These are phyloP conservation scores for Eutrema japonicum DNA, from an alignment of 345 rosid species.

Conservation along the genomic window DNA sequence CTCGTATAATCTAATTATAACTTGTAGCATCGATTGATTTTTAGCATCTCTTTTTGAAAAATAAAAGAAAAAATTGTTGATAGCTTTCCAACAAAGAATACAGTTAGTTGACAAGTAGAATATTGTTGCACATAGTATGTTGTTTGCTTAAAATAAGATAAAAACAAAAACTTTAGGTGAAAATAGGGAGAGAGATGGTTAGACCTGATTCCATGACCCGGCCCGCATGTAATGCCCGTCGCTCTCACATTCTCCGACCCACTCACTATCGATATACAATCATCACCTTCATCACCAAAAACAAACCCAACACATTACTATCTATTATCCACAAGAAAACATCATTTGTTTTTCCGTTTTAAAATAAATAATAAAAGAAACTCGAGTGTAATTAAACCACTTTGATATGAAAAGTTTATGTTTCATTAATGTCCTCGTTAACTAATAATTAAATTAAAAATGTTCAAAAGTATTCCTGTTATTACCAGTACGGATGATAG, in stretches of 20 bases:
- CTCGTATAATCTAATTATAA: not conserved
- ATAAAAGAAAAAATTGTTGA: constrained; percentile 20
- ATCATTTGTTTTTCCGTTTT: not conserved
- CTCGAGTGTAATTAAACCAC: too few relatives aligned
- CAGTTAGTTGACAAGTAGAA: constrained; percentile 17
- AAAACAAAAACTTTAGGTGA: constrained; percentile 25
- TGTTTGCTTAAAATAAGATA: constrained; percentile 17
- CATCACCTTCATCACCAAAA: constrained; percentile 67
- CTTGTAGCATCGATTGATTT: not conserved
- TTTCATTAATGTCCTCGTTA: too few relatives aligned
- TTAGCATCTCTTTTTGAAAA: not conserved
- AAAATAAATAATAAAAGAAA: too few relatives aligned
- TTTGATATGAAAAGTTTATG: too few relatives aligned
- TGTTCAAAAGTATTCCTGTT: too few relatives aligned
- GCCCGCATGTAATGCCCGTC: constrained; percentile 84
- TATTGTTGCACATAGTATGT: constrained; percentile 17
- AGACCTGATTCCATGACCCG: constrained; percentile 98
- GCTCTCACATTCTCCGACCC: constrained; percentile 82
- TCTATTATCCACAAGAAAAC: not conserved
- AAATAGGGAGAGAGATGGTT: constrained; percentile 40
- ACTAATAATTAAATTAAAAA: too few relatives aligned
- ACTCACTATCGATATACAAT: constrained; percentile 84
- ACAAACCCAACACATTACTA: constrained; percentile 32
- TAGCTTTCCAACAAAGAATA: constrained; percentile 22
- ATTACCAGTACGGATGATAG: constrained; percentile 72